A percentile compares a stretch with the other conserved stretches of the same genome.
phyloP scores from a whole-genome alignment of 2,329 filamentous ascomycete species.

The Neopestalotiopsis sp. region DNA sequence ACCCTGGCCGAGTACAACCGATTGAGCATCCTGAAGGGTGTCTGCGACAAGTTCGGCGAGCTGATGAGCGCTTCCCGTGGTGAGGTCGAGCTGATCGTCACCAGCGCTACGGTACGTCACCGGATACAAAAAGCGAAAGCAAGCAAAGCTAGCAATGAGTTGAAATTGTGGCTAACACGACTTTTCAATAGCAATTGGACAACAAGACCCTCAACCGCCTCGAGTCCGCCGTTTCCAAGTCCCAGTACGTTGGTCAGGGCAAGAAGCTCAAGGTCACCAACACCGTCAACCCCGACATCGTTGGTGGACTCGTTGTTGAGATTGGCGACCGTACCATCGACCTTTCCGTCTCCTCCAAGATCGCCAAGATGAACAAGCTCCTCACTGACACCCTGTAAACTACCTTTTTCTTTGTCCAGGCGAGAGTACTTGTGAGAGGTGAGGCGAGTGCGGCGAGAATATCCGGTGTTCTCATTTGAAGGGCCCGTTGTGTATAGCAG shows the following conservation, averaged over 20 bases:
- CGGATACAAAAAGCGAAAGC: not conserved
- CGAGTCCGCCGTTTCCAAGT: conserved; percentile 88
- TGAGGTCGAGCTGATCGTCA: conserved; percentile 92
- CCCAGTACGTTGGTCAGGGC: conserved; percentile 82
- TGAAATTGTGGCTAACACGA: not conserved
- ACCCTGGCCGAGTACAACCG: conserved; percentile 97
- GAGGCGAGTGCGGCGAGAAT: conserved; percentile 26
- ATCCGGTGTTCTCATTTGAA: conserved; percentile 25
- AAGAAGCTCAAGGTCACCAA: conserved; percentile 98
- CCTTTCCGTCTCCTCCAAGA: conserved; percentile 91
- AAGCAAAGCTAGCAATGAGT: not conserved
- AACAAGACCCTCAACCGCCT: conserved; percentile 83
- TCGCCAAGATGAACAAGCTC: conserved; percentile 99
- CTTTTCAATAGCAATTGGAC: conserved; percentile 72
- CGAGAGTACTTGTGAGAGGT: conserved; percentile 15
- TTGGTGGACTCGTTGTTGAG: conserved; percentile 93
- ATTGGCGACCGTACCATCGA: conserved; percentile 98
- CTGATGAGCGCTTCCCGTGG: conserved; percentile 89
- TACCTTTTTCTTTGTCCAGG: conserved; percentile 34
- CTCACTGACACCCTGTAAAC: conserved; percentile 95
- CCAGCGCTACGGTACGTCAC: conserved; percentile 81
- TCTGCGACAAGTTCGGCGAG: conserved; percentile 84
- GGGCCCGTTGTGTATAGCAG: conserved; percentile 37
- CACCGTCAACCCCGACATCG: conserved; percentile 92
- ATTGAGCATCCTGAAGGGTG: conserved; percentile 78